Base-by-base conservation (phyloP, 2,329 filamentous ascomycete species). In the Dothistroma pini region DNA sequence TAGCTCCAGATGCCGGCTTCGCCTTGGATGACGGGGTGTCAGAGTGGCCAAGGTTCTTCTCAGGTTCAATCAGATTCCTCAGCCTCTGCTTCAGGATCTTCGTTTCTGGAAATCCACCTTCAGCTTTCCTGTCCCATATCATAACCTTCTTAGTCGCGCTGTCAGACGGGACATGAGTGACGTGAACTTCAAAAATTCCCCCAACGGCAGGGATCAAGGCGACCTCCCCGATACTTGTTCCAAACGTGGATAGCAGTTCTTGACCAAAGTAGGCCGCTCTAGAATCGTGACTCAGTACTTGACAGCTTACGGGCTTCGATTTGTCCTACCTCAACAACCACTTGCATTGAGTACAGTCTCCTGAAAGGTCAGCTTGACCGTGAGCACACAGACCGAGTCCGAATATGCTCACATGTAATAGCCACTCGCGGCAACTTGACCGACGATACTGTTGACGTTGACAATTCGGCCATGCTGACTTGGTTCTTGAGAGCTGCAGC, bases 201-300 rank as follows among this genome's bases (percentile, higher is more conserved):
- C 93, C 92, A 0, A 91, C 96, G 14, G 86, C 82, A 0, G 95
- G 95, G 66, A 96, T 86, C 8, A 99, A 83, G 16, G 93, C 87
- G 10, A 97, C 88, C 75, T 97, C 93, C 63, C 92, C 93, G 1
- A 97, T 84, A 50, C 86, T 82, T 1, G 87, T 90, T 58, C 86
- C 85, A 78, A 99, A 99, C 0, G 93, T 99, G 1, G 91, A 96
- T 41, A 99, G 86, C 50, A 99, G 86, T 76, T 97, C 95, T 81
- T 97, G 95, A 54, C 89, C 93, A 75, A 89, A 97, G 90, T 96
- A 75, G 16, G 69, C 72, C 8, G 72, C 72, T 47, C 73, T 60
- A 8, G 8, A 44, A 11, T 44, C n/a, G 41, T 5, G 41, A 44
- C 41, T 44, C 41, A 44, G 41, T 44, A 19, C 14, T n/a, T n/a